Base-by-base conservation (phyloP, 306 rosid species). In the Vicia villosa region DNA sequence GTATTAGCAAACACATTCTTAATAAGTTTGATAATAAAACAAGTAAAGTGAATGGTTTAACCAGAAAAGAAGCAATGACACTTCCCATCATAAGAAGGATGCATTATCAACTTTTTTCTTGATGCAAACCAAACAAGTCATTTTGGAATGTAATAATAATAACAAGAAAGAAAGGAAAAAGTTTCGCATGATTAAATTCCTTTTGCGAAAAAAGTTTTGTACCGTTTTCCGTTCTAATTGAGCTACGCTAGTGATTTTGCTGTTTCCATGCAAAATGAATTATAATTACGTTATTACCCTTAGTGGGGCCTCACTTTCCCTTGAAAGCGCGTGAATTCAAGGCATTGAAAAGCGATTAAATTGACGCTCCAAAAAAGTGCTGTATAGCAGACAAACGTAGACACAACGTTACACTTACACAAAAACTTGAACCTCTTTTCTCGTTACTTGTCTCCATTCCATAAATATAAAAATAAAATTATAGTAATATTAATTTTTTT, bases 351-450 rank as follows among this genome's bases (percentile, higher is more conserved):
- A 68, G 68, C 32, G 11, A 40, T 9, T 57, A 55, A 70, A 75
- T 34, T 24, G 49, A 74, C 38, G 85, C 73, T 81, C 75, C 68
- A 7, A 19, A 32, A 34, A 12, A 38, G 72, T 50, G 59, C 49
- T 49, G 22, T 47, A 46, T 32, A 81, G 81, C 80, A 61, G 77
- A 72, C 69, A 76, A 75, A 81, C 86, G 88, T 86, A 71, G 84
- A 81, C 86, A 38, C 77, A 30, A 81, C 90, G 90, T 64, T 74
- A 72, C 64, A 30, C 28, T 64, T 74, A 74, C 64, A 37, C 28
- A 43, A 73, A 73, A 72, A 56, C 26, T 16, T 32, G 2, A 47
- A 13, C 63, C 85, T 24, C 52, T 69, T 36, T 42, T 42, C 22
- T 64, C 78, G 47, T 34, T 46, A 68, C 38, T 28, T 68, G 88